Percentiles rank a stretch among this genome's conserved stretches.
Conservation (phyloP, 1,284 basidiomycete species). For the Fomitopsis schrenkii region DNA sequence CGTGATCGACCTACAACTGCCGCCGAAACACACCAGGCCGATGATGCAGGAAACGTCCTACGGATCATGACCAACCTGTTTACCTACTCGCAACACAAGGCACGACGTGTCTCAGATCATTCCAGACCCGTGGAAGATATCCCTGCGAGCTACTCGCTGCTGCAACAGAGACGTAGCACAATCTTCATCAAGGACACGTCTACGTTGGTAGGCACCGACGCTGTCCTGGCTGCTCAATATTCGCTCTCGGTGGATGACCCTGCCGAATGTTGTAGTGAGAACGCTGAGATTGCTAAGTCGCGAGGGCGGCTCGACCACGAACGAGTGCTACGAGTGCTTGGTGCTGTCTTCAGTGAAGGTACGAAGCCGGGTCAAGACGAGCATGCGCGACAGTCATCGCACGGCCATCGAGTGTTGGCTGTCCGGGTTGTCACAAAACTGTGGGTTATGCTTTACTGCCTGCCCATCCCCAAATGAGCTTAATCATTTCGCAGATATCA, state of each 20-base stretch:
- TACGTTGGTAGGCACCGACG: slow-evolving; percentile 51
- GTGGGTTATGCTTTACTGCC: slow-evolving; percentile 16
- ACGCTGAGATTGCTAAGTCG: slow-evolving; percentile 55
- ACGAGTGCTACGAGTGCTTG: slow-evolving; percentile 64
- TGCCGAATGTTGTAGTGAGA: slow-evolving; percentile 50
- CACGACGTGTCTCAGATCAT: slow-evolving; percentile 32
- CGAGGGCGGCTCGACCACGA: slow-evolving; percentile 69
- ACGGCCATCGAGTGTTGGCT: slow-evolving; percentile 9
- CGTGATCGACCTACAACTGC: slow-evolving; percentile 40
- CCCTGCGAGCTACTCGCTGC: slow-evolving; percentile 32
- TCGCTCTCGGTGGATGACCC: slow-evolving; percentile 44
- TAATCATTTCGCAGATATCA: slow-evolving; percentile 45
- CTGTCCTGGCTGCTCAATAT: slow-evolving; percentile 63
- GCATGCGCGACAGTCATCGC: background rate
- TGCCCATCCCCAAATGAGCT: background rate
- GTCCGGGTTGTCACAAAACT: slow-evolving; percentile 22
- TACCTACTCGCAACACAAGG: slow-evolving; percentile 51
- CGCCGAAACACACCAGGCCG: slow-evolving; percentile 39
- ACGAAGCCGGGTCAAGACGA: background rate
- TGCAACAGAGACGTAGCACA: slow-evolving; percentile 49
- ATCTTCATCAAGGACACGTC: slow-evolving; percentile 66
- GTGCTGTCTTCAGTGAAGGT: slow-evolving; percentile 41
- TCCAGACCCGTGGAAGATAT: slow-evolving; percentile 30
- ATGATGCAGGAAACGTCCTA: slow-evolving; percentile 50
- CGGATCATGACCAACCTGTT: slow-evolving; percentile 73